These are phyloP conservation scores for Holtermannia corniformis DNA, from an alignment of 768 basidiomycete genomes.

Conservation along the genomic window DNA sequence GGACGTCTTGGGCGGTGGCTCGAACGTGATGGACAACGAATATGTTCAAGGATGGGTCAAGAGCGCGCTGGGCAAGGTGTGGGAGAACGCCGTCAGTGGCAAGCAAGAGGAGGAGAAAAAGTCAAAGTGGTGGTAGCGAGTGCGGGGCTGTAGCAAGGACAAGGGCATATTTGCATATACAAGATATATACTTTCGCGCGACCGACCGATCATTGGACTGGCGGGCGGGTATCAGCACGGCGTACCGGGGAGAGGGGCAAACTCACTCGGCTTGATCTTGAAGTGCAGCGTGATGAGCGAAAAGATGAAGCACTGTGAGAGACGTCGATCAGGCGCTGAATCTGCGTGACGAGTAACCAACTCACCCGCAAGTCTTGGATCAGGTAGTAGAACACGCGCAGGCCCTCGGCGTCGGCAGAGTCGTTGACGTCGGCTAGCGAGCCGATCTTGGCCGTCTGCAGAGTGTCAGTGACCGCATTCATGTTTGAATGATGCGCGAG, in stretches of 20 bases:
- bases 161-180: not conserved
- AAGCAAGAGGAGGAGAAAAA: not conserved
- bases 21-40: not conserved
- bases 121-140: not conserved
- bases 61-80: not conserved
- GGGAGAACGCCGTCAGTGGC: not conserved
- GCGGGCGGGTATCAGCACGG: no score
- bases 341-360: not conserved
- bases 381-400: constrained; percentile 96
- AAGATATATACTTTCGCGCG: not conserved
- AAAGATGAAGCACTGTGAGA: constrained; percentile 83
- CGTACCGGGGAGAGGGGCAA: not conserved
- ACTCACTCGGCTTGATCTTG: constrained; percentile 89
- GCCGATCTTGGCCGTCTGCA: constrained; percentile 93
- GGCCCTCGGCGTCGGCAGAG: constrained; percentile 92
- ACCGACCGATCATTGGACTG: no score
- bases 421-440: constrained; percentile 93
- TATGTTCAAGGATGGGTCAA: not conserved
- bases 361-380: constrained; percentile 92
- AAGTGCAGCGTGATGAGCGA: constrained; percentile 97
- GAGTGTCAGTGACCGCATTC: not conserved
- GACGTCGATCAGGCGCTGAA: not conserved
- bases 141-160: not conserved
- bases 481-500: not conserved
- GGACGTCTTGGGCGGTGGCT: not conserved